A percentile compares a stretch with the other conserved stretches of the same genome.
These are phyloP conservation scores for Globisporangium nunn DNA, from an alignment of 352 stramenopile species.

Conservation along the genomic window DNA sequence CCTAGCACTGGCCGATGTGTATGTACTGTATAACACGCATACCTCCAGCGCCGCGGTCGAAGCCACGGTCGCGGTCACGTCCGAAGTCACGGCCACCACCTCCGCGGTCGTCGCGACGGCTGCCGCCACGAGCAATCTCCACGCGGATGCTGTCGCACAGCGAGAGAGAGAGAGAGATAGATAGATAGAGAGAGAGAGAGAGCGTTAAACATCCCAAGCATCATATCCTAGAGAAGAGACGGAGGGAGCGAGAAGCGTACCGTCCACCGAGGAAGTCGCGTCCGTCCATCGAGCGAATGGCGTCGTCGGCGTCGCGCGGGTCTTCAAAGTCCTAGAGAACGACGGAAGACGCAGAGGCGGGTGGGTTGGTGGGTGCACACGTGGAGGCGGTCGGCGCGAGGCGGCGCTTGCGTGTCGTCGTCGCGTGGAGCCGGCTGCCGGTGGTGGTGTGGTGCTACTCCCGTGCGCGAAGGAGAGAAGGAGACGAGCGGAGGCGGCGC, in stretches of 20 bases:
- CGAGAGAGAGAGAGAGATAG: background rate
- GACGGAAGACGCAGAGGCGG: constrained; percentile 35
- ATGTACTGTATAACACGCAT: background rate
- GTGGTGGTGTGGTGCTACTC: background rate
- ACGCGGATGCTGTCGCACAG: constrained; percentile 54
- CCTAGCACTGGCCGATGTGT: too few relatives aligned
- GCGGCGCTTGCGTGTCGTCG: background rate
- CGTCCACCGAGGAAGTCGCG: constrained; percentile 81
- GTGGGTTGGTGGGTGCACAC: constrained; percentile 32
- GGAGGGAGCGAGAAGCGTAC: constrained; percentile 18
- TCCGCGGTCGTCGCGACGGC: constrained; percentile 47
- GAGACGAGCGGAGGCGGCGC: too few relatives aligned
- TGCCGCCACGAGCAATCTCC: constrained; percentile 70
- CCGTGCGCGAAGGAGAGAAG: background rate
- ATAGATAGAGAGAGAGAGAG: background rate
- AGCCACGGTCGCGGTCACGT: constrained; percentile 34
- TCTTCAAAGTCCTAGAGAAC: constrained; percentile 85
- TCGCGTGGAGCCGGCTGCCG: background rate
- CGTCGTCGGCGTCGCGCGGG: constrained; percentile 80
- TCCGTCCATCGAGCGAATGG: constrained; percentile 82
- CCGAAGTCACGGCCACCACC: constrained; percentile 24
- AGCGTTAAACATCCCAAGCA: too few relatives aligned
- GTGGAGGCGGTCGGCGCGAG: constrained; percentile 5
- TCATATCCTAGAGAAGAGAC: too few relatives aligned
- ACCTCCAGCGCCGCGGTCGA: constrained; percentile 38